Evolutionary conservation across 1,284 basidiomycete species (phyloP), one percentile per base, ranked within the genome.

Genomic region (Pascua sp.): DNA sequence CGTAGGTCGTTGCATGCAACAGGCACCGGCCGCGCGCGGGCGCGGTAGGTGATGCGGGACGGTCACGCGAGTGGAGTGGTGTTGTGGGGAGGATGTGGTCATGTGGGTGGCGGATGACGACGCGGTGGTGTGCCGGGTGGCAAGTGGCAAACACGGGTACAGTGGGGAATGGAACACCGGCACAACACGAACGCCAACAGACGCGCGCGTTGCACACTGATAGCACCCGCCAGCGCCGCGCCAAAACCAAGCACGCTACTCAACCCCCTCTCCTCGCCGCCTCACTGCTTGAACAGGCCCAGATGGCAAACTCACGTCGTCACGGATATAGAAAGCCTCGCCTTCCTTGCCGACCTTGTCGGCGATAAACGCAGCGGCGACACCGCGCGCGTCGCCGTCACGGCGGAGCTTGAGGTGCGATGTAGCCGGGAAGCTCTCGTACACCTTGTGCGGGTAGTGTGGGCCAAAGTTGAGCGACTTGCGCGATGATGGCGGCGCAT

Each of bases 391-490:
- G 59, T 69, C 66, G 46, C 61, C 53, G 1, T 55, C 48, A 42
- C 53, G 52, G 18, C 40, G 45, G 17, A 45, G 15, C 56, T 41
- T 51, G 53, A 59, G 5, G 41, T 55, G 47, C 48, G n/a, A 56
- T 11, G 32, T 47, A 36, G 12, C 50, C 53, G 42, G 82, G 61
- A 75, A 79, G n/a, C 84, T 77, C 56, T 81, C 77, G 77, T 86
- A 91, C 41, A 82, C 81, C 8, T 88, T 85, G 70, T 90, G 86
- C 11, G 85, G 83, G 63, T 86, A 86, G 16, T 81, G 76, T 13
- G 89, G 88, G 15, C 90, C 90, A 70, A 91, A 92, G 11, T 85
- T 84, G 49, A 91, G 81, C 0, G 89, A 83, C 85, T 91, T 91
- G 67, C 90, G 83, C 24, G 24, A 32, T 32, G 24, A 32, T 32